Percentiles rank a stretch among this genome's conserved stretches.
phyloP scores from a whole-genome alignment of 176 grass and related monocot species.

The Juncus inflexus region DNA sequence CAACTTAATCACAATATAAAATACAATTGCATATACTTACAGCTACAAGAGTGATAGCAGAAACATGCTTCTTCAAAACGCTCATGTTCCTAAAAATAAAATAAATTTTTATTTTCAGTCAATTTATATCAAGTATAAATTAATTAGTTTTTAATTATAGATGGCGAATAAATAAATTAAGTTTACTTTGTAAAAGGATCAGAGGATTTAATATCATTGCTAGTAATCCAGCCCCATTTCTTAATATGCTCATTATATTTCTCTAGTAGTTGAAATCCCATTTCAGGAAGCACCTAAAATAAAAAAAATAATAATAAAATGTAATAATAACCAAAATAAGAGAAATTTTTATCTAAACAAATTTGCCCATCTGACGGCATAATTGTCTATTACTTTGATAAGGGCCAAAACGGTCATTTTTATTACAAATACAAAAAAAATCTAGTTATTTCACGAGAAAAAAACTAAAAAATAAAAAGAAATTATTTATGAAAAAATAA shows the following conservation, averaged over 20 bases:
- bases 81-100: slow-evolving; percentile 75
- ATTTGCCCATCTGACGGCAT: background rate
- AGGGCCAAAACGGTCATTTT: no score
- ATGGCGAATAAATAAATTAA: background rate
- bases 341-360: background rate
- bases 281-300: slow-evolving; percentile 75
- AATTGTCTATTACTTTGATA: background rate
- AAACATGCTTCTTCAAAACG: slow-evolving; percentile 54
- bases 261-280: slow-evolving; percentile 76
- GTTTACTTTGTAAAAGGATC: slow-evolving; percentile 69
- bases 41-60: slow-evolving; percentile 68
- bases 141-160: no score
- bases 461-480: slow-evolving; percentile 17
- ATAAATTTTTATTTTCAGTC: slow-evolving; percentile 27
- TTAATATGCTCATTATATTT: slow-evolving; percentile 79
- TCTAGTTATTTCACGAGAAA: no score
- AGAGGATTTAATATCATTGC: slow-evolving; percentile 40
- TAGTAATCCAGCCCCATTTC: slow-evolving; percentile 88
- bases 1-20: slow-evolving; percentile 21
- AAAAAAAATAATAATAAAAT: background rate
- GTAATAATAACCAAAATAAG: slow-evolving; percentile 8
- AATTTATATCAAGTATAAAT: background rate
- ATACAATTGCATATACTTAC: slow-evolving; percentile 37
- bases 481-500: slow-evolving; percentile 24
- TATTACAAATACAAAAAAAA: no score